phyloP scores from a whole-genome alignment of 306 rosid genomes.

The Sphenostylis stenocarpa region DNA sequence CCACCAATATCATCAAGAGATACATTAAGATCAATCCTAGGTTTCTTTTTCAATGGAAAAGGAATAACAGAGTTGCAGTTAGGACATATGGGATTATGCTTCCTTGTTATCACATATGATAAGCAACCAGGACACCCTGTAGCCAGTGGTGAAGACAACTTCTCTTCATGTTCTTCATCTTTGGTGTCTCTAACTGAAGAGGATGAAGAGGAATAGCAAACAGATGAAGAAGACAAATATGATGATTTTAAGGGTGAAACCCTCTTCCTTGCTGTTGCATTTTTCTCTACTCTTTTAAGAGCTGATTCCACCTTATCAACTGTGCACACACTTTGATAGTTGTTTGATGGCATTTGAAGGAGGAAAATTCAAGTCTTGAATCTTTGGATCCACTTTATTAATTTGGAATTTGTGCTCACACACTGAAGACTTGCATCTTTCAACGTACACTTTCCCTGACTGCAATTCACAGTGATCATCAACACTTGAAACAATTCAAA shows the following conservation, averaged over 20 bases:
- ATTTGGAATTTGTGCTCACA: slow-evolving; percentile 37
- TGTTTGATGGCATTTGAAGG: slow-evolving; percentile 49
- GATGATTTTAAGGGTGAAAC: slow-evolving; percentile 48
- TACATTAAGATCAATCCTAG: slow-evolving; percentile 74
- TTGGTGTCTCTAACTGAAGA: slow-evolving; percentile 53
- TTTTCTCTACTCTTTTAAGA: slow-evolving; percentile 71
- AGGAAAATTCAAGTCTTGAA: slow-evolving; percentile 62
- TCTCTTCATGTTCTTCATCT: slow-evolving; percentile 57
- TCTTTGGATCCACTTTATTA: slow-evolving; percentile 43
- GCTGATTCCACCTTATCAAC: slow-evolving; percentile 82
- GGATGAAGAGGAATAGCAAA: slow-evolving; percentile 52
- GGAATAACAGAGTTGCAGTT: slow-evolving; percentile 60
- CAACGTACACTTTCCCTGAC: slow-evolving; percentile 78
- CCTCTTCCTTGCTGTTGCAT: slow-evolving; percentile 48
- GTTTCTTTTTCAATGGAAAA: slow-evolving; percentile 59
- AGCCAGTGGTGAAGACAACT: slow-evolving; percentile 53
- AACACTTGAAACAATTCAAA: no score
- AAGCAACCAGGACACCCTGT: slow-evolving; percentile 78
- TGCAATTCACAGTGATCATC: slow-evolving; percentile 31
- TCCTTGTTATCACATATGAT: slow-evolving; percentile 66
- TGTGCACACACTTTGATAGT: slow-evolving; percentile 72
- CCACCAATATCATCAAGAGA: slow-evolving; percentile 39
- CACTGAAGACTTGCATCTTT: slow-evolving; percentile 42
- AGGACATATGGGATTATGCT: slow-evolving; percentile 72
- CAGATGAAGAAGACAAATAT: slow-evolving; percentile 25